Base-by-base conservation (phyloP, 2,329 filamentous ascomycete genomes). In the Microdochium bolleyi region DNA sequence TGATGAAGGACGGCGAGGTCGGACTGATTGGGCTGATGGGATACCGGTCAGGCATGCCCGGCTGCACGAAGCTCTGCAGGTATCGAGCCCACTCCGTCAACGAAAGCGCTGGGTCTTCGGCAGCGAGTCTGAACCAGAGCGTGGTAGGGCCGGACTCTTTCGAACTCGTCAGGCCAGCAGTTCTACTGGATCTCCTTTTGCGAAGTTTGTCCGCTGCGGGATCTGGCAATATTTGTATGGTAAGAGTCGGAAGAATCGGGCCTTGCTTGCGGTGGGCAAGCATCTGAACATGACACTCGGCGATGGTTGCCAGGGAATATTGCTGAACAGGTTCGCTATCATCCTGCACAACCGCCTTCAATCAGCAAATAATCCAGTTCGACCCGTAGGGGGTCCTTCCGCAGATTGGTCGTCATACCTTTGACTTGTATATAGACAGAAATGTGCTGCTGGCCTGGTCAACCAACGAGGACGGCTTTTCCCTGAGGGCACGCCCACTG, bases 151-250 rank as follows among this genome's bases (percentile, higher is more conserved):
- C 65, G 1, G 73, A 67, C 16, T 82, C 77, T 61, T 78, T 82
- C 53, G 68, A 74, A 7, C 71, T 65, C 10, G 76, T 76, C 22
- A 86, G 69, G 2, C 79, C 79, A 3, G 79, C 76, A 3, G 83
- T 80, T 55, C 83, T 75, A 58, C 83, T 86, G 49, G 83, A 86
- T 55, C 83, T 75, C 50, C 83, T 78, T 60, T 85, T 86, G 52
- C 80, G 77, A 56, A 83, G 71, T 63, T 82, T 84, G 57, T 85
- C 82, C 37, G 75, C 72, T 9, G 67, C 59, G 1, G 75, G 71
- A 57, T 79, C 76, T 21, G 74, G 72, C 22, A 73, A 72, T 49
- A 86, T 68, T 57, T 72, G 79, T 37, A 86, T 62, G 48, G 84
- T 70, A 13, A 87, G 73, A 5, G 83, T 86, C 1, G 81, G 81